Evolutionary conservation across 441 rosid genomes (phyloP).

Genomic region (Hura crepitans): DNA sequence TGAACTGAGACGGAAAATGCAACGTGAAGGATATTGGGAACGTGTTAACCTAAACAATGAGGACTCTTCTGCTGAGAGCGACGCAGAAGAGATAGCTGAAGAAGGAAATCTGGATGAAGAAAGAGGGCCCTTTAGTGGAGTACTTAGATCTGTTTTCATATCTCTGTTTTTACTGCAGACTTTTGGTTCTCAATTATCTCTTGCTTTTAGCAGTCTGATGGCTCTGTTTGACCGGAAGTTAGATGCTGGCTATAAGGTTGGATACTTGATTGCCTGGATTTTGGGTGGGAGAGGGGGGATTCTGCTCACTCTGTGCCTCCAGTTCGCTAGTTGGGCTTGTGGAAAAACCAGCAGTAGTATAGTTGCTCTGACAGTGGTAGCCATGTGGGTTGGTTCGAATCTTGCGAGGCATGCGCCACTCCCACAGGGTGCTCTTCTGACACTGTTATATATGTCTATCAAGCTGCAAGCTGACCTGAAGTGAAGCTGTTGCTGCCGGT

Average conservation of each 20-base stretch:
- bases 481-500: conserved; percentile 18
- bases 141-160: conserved; percentile 46
- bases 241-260: conserved; percentile 75
- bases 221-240: conserved; percentile 64
- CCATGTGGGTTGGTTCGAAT: conserved; percentile 74
- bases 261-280: conserved; percentile 68
- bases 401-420: conserved; percentile 74
- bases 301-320: conserved; percentile 58
- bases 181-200: conserved; percentile 55
- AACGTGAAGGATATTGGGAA: conserved; percentile 40
- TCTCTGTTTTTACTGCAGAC: conserved; percentile 50
- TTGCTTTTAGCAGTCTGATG: conserved; percentile 48
- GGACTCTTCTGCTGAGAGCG: conserved; percentile 29
- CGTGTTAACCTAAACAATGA: conserved; percentile 29
- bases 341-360: conserved; percentile 83
- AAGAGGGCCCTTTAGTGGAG: conserved; percentile 54
- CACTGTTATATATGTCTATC: conserved; percentile 78
- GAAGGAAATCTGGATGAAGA: conserved; percentile 33
- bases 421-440: conserved; percentile 77
- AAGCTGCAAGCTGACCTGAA: conserved; percentile 64
- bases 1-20: conserved; percentile 48
- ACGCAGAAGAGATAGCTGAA: conserved; percentile 34
- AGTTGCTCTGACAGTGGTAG: conserved; percentile 54
- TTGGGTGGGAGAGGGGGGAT: conserved; percentile 78
- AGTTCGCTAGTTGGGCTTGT: conserved; percentile 76